These are phyloP conservation scores for Colletotrichum viniferum DNA, from an alignment of 2,329 filamentous ascomycete species.

Conservation along the genomic window DNA sequence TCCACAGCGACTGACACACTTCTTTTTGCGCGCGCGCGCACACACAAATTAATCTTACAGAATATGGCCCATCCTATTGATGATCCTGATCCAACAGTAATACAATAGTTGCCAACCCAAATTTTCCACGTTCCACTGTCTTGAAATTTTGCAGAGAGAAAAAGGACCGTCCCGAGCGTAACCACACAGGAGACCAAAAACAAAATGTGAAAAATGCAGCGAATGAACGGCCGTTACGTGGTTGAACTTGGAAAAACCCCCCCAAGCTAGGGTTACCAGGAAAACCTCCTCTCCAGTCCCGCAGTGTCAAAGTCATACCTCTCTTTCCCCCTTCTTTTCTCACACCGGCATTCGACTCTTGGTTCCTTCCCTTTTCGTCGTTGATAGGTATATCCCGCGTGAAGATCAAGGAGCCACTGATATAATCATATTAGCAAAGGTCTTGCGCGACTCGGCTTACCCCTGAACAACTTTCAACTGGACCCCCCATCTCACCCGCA, in stretches of 20 bases:
- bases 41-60: conserved; percentile 6
- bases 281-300: conserved; percentile 15
- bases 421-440: conserved; percentile 9
- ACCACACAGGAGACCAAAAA: neutral
- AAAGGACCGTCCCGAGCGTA: neutral
- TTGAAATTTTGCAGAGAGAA: neutral
- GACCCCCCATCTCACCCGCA: neutral
- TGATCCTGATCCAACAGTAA: neutral
- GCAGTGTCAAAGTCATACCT: neutral
- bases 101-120: neutral
- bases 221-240: conserved; percentile 21
- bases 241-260: conserved; percentile 13
- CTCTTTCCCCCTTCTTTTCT: neutral
- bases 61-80: neutral
- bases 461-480: conserved; percentile 2
- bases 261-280: conserved; percentile 4
- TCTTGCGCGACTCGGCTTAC: neutral
- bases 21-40: neutral
- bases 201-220: neutral
- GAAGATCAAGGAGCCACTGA: conserved; percentile 5
- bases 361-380: neutral
- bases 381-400: neutral
- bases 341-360: neutral
- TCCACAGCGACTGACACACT: neutral
- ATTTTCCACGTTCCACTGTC: neutral